phyloP scores from a whole-genome alignment of 2,329 filamentous ascomycete genomes.

The Alternaria alternata region DNA sequence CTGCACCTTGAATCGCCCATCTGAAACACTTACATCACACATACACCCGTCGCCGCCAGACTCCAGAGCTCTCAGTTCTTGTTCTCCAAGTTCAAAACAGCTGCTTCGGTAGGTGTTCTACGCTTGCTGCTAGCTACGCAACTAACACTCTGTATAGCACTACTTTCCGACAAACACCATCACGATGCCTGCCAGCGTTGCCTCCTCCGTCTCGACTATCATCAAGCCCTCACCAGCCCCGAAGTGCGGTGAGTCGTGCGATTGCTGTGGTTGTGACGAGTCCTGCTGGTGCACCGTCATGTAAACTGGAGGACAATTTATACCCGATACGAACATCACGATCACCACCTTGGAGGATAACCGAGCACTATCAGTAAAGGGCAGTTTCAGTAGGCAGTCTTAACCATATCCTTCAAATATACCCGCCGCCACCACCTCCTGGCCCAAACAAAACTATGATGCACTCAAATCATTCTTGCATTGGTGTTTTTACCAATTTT shows the following conservation, averaged over 20 bases:
- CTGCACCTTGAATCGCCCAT: neutral
- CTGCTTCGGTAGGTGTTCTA: slow-evolving; percentile 1
- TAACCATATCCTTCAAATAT: neutral
- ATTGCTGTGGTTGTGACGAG: slow-evolving; percentile 51
- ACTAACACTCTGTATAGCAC: neutral
- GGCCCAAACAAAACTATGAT: neutral
- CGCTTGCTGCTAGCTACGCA: neutral
- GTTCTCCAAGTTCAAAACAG: neutral
- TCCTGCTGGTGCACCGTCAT: slow-evolving; percentile 35
- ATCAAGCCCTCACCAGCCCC: slow-evolving; percentile 48
- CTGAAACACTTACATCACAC: neutral
- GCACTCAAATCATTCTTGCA: neutral
- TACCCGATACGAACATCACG: neutral
- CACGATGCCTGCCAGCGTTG: slow-evolving; percentile 46
- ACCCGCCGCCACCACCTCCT: neutral
- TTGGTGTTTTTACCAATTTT: neutral
- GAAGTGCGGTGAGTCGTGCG: slow-evolving; percentile 47
- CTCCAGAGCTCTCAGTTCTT: neutral
- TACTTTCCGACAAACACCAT: neutral
- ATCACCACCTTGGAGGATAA: neutral
- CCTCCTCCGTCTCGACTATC: slow-evolving; percentile 48
- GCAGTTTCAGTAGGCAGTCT: neutral
- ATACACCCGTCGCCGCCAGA: neutral
- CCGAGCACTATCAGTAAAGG: neutral
- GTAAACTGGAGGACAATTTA: slow-evolving; percentile 2